Conservation (phyloP, 352 stramenopile species). For the Aphanomyces stellatus region DNA sequence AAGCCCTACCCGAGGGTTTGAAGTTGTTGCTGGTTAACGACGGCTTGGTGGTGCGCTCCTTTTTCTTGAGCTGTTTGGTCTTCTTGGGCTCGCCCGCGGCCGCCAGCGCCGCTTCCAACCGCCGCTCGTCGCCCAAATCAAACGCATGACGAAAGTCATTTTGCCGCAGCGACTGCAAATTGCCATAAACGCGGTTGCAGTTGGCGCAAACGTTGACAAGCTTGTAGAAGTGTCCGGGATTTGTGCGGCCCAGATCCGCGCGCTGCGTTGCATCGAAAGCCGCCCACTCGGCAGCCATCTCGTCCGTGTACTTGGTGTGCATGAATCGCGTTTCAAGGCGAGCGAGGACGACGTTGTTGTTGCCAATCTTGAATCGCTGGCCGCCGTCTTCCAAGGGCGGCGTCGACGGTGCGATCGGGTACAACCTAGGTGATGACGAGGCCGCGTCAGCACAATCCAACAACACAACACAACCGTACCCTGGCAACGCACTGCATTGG, state of each 20-base stretch:
- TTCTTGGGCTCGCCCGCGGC: neutral
- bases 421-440: too few relatives aligned
- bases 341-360: slow-evolving; percentile 63
- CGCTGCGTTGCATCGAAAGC: slow-evolving; percentile 53
- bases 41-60: too few relatives aligned
- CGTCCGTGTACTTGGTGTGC: neutral
- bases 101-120: neutral
- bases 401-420: neutral
- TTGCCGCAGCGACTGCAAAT: slow-evolving; percentile 44
- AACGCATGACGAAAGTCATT: slow-evolving; percentile 30
- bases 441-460: too few relatives aligned
- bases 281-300: slow-evolving; percentile 37
- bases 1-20: neutral
- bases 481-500: neutral
- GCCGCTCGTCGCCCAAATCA: neutral
- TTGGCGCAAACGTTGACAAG: slow-evolving; percentile 63
- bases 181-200: slow-evolving; percentile 58
- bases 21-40: neutral
- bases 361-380: slow-evolving; percentile 56
- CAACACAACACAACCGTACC: neutral
- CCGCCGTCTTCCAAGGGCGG: slow-evolving; percentile 32
- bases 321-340: slow-evolving; percentile 52
- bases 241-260: slow-evolving; percentile 48
- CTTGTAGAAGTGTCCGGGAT: slow-evolving; percentile 71
- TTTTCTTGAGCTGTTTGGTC: neutral